Base-by-base conservation (phyloP, 176 grass and related monocot species). In the Typha latifolia region DNA sequence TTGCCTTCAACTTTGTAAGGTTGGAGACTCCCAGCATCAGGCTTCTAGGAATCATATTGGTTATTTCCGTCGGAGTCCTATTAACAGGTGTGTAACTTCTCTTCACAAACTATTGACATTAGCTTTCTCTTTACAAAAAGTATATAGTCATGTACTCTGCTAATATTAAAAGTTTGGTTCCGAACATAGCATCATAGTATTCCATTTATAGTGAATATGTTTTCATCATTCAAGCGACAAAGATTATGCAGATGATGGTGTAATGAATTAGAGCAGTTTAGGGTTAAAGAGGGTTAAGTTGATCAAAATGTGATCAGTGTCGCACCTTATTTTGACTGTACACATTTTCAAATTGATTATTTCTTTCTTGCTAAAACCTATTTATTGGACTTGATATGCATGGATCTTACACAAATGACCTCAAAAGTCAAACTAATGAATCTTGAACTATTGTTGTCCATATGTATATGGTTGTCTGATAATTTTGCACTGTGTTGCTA, bases 11-110 rank as follows among this genome's bases (percentile, higher is more conserved):
- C 34, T 80, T 80, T 89, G 51, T 27, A 59, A 99, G 94, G 87
- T 90, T 99, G 89, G 94, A 99, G 67, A 99, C 24, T 72, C 86
- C 94, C 61, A 99, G 94, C 79, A 66, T 83, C 75, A 93, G 87
- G 84, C 94, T 99, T 87, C 83, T 99, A 63, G 89, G 86, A 23
- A 99, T 99, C 66, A 90, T 99, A 83, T 7, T 87, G 50, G 79
- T 99, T 49, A 99, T 99, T 81, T 99, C 94, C 68, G 72, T 73
- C 55, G 94, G 94, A 72, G 89, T 99, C 76, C 70, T 99, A 24
- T 76, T 94, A 77, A 99, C 94, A 87, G 94, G 94, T 93, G 83
- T 27, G 48, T 71, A 21, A 43, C 22, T 47, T 27, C 14, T 9
- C 63, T 13, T 20, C 14, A 32, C 27, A 20, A 18, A 50, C 18